phyloP scores from a whole-genome alignment of 345 rosid genomes.

The Eucalyptus pumila region DNA sequence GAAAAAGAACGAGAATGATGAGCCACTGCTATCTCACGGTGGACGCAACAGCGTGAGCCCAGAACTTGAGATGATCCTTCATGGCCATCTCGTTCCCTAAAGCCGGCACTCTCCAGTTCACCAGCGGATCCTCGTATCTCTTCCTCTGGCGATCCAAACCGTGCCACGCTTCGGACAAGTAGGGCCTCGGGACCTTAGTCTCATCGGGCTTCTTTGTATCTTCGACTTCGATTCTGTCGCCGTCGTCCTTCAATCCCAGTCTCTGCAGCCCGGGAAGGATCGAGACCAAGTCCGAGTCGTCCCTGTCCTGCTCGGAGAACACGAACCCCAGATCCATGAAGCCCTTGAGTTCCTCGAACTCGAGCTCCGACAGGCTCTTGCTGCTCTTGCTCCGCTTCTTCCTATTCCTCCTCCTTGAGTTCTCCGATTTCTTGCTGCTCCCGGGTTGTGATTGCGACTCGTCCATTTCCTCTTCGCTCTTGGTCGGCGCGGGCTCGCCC shows the following conservation, averaged over 20 bases:
- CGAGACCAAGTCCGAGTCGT: constrained; percentile 30
- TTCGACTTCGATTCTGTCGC: not conserved
- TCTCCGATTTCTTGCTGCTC: not conserved
- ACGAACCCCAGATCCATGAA: constrained; percentile 76
- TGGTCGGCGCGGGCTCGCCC: not conserved
- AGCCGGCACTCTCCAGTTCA: constrained; percentile 31
- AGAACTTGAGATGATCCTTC: constrained; percentile 45
- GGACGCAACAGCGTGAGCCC: constrained; percentile 68
- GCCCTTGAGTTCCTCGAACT: constrained; percentile 59
- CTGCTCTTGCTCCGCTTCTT: constrained; percentile 9
- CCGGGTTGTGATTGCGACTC: not conserved
- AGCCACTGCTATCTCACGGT: constrained; percentile 26
- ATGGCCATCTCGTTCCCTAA: constrained; percentile 23
- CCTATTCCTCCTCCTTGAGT: not conserved
- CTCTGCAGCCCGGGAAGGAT: constrained; percentile 58
- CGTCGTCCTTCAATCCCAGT: constrained; percentile 8
- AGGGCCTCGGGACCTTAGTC: constrained; percentile 26
- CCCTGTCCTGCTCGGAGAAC: constrained; percentile 52
- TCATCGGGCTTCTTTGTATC: not conserved
- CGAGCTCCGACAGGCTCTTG: constrained; percentile 55
- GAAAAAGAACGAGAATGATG: not conserved
- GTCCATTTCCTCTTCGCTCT: not conserved
- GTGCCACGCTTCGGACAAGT: constrained; percentile 59
- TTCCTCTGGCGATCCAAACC: constrained; percentile 10
- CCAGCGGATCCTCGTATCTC: constrained; percentile 2